Conservation (phyloP, 140 eudicot genomes). For the Anethum foeniculum region DNA sequence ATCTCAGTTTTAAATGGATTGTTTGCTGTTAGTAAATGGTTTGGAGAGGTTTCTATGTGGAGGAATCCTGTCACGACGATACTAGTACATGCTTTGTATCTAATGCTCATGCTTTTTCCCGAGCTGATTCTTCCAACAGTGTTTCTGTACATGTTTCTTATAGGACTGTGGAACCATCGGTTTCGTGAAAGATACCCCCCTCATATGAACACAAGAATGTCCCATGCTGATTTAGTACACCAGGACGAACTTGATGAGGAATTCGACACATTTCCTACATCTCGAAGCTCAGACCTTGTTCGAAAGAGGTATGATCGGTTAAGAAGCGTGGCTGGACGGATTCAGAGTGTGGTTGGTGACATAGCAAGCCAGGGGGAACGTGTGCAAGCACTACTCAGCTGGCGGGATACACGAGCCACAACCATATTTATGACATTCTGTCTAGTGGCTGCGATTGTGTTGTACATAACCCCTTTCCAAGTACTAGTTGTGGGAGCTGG, state of each 20-base stretch:
- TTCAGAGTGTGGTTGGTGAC: constrained; percentile 9
- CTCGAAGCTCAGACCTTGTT: constrained; percentile 9
- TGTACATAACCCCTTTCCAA: constrained; percentile 48
- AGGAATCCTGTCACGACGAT: constrained; percentile 6
- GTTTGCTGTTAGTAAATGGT: constrained; percentile 13
- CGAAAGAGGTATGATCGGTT: constrained; percentile 12
- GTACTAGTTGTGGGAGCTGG: background rate
- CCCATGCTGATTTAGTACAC: constrained; percentile 6
- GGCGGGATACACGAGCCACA: constrained; percentile 15
- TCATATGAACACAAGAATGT: constrained; percentile 13
- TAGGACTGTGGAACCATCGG: constrained; percentile 2
- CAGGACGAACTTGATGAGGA: constrained; percentile 13
- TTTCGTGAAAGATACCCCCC: constrained; percentile 3
- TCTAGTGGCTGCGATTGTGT: constrained; percentile 36
- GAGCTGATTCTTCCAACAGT: constrained; percentile 6
- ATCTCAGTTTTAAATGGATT: constrained; percentile 8
- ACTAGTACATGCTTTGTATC: background rate
- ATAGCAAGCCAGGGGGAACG: constrained; percentile 15
- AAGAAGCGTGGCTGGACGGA: constrained; percentile 6
- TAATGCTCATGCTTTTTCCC: background rate
- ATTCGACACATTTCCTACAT: constrained; percentile 12
- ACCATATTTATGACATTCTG: background rate
- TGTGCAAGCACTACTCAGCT: constrained; percentile 6
- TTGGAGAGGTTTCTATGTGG: constrained; percentile 5
- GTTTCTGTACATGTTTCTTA: constrained; percentile 7